Evolutionary conservation across 1,284 basidiomycete genomes (phyloP).

Genomic region (Malassezia furfur): DNA sequence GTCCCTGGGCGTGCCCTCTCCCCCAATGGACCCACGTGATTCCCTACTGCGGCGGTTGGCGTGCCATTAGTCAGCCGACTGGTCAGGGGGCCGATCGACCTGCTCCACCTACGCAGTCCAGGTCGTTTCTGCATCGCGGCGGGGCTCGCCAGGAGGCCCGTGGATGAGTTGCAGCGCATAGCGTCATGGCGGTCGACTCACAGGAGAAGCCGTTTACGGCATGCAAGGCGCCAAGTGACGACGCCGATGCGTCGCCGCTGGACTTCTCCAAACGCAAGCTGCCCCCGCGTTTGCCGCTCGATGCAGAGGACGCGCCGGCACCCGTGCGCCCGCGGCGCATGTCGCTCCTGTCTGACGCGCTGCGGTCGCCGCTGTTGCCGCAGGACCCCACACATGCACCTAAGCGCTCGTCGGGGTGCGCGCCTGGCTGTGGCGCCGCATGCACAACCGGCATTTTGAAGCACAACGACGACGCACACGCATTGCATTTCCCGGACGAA

Average conservation of each 20-base stretch:
- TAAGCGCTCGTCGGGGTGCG: background rate
- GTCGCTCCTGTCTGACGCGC: background rate
- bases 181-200: background rate
- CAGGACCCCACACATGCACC: background rate
- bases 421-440: background rate
- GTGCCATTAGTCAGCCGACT: too few relatives aligned
- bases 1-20: too few relatives aligned
- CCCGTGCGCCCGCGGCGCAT: background rate
- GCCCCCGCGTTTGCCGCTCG: background rate
- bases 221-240: background rate
- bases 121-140: too few relatives aligned
- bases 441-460: background rate
- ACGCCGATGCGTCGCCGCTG: background rate
- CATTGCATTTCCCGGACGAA: background rate
- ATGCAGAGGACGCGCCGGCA: background rate
- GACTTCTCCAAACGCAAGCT: slow-evolving; percentile 2
- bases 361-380: background rate
- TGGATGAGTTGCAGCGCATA: too few relatives aligned
- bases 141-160: too few relatives aligned
- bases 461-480: background rate
- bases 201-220: background rate
- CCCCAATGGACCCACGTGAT: background rate
- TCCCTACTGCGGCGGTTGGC: background rate
- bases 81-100: too few relatives aligned
- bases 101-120: too few relatives aligned